Conservation (phyloP, 2,329 filamentous ascomycete species). For the Spiromastix sp. region DNA sequence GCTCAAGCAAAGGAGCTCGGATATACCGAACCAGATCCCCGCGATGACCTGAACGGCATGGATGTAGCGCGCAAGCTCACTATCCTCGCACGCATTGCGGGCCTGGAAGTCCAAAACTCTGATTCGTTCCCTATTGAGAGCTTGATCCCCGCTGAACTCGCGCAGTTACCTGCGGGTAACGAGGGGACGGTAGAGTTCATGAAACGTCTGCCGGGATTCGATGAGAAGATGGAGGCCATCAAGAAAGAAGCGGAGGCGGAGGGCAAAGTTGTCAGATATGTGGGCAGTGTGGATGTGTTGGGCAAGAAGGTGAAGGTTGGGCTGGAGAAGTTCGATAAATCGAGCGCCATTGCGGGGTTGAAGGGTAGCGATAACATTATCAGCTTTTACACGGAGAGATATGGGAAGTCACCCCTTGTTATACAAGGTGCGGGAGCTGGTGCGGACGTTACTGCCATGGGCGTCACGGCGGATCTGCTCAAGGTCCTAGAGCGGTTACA, state of each 20-base stretch:
- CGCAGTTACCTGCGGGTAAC: slow-evolving; percentile 51
- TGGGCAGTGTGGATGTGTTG: slow-evolving; percentile 84
- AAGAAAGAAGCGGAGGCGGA: slow-evolving; percentile 77
- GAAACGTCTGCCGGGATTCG: slow-evolving; percentile 66
- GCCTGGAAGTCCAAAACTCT: slow-evolving; percentile 69
- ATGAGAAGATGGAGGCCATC: slow-evolving; percentile 77
- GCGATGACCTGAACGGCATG: slow-evolving; percentile 77
- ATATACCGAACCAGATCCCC: slow-evolving; percentile 81
- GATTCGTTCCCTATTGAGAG: slow-evolving; percentile 90
- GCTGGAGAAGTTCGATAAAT: slow-evolving; percentile 76
- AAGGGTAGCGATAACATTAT: slow-evolving; percentile 99
- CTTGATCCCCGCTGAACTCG: slow-evolving; percentile 79
- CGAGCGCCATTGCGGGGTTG: slow-evolving; percentile 82
- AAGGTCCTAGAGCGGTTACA: slow-evolving; percentile 71
- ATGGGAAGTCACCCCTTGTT: slow-evolving; percentile 82
- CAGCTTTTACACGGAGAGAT: slow-evolving; percentile 94
- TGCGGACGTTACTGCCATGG: slow-evolving; percentile 95
- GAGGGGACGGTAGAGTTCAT: slow-evolving; percentile 71
- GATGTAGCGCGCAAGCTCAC: slow-evolving; percentile 94
- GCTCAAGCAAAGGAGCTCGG: slow-evolving; percentile 84
- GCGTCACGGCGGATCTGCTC: slow-evolving; percentile 84
- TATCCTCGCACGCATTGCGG: slow-evolving; percentile 78
- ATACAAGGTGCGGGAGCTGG: slow-evolving; percentile 91
- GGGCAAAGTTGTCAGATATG: slow-evolving; percentile 87
- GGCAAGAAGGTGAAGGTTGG: slow-evolving; percentile 80